Evolutionary conservation across 306 rosid species (phyloP), one percentile per base, ranked within the genome.

Genomic region (Dicorynia guianensis): DNA sequence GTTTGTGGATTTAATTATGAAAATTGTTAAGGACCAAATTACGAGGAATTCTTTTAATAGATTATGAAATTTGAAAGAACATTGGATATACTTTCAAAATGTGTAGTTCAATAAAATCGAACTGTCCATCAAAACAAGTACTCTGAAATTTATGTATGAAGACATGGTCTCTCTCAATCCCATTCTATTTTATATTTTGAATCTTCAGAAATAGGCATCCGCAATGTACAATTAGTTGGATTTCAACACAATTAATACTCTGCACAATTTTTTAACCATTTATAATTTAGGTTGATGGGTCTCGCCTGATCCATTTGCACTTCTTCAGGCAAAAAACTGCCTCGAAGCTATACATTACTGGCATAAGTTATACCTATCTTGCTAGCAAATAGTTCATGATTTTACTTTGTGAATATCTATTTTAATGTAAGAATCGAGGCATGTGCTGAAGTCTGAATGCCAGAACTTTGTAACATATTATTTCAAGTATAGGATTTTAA

Each of bases 341-440:
- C 67, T 20, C 15, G 68, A 44, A 15, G 61, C 36, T 38, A 33
- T 46, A 11, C 18, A 66, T 3, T 61, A 20, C 56, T 34, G 69
- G 58, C 5, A 57, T 12, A 12, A 25, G 67, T 18, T 15, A 44
- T 40, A 10, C 18, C 14, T 19, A 17, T 11, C 9, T 69, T 34
- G 6, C 3, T 2, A 17, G 75, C 40, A 69, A 53, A 60, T 14
- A 9, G 18, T 38, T 54, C 20, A 44, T 67, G 17, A 8, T 17
- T 77, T 66, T n/a, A 35, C 42, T 7, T 46, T 53, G 7, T 63
- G 12, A 56, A 18, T 49, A 13, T 30, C 6, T 13, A 49, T 8
- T 65, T 44, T 74, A 48, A 5, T 62, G 52, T 18, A 13, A 68
- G 47, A 44, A 12, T 33, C 17, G 18, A 74, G 47, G 70, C 15